phyloP scores from a whole-genome alignment of 305 asterid species.

The Nicotiana rustica region DNA sequence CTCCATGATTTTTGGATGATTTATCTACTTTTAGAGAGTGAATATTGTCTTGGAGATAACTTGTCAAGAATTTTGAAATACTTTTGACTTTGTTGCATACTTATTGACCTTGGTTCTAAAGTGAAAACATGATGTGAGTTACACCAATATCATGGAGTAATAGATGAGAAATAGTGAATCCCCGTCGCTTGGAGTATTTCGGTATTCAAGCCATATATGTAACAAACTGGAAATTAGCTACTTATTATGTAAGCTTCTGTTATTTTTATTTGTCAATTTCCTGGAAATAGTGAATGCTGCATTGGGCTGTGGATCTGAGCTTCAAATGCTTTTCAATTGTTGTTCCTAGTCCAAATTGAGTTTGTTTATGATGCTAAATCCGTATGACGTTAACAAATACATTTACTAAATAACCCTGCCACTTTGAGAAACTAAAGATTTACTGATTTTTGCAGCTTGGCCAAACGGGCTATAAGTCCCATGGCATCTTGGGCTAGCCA shows the following conservation, averaged over 20 bases:
- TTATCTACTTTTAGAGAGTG: not conserved
- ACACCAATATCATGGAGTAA: not conserved
- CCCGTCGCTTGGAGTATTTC: not conserved
- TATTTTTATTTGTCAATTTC: not conserved
- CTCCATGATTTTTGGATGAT: not conserved
- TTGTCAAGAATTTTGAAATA: constrained; percentile 8
- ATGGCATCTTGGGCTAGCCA: constrained; percentile 17
- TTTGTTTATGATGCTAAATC: constrained; percentile 5
- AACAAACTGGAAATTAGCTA: not conserved
- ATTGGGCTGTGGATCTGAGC: not conserved
- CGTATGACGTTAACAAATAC: not conserved
- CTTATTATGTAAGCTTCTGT: constrained; percentile 2
- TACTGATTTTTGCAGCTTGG: too few relatives aligned
- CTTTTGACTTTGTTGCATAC: constrained; percentile 8
- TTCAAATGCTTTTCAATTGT: constrained; percentile 19
- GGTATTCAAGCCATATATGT: not conserved
- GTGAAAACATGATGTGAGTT: not conserved
- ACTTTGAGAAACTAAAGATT: not conserved
- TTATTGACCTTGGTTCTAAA: not conserved
- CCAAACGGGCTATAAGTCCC: too few relatives aligned
- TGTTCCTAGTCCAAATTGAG: constrained; percentile 28
- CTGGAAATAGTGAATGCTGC: constrained; percentile 17
- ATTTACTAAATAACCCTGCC: not conserved
- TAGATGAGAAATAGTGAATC: not conserved
- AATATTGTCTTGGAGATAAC: not conserved